Evolutionary conservation across 345 rosid genomes (phyloP), one percentile per base, ranked within the genome.

Genomic region (Arabis alpina): DNA sequence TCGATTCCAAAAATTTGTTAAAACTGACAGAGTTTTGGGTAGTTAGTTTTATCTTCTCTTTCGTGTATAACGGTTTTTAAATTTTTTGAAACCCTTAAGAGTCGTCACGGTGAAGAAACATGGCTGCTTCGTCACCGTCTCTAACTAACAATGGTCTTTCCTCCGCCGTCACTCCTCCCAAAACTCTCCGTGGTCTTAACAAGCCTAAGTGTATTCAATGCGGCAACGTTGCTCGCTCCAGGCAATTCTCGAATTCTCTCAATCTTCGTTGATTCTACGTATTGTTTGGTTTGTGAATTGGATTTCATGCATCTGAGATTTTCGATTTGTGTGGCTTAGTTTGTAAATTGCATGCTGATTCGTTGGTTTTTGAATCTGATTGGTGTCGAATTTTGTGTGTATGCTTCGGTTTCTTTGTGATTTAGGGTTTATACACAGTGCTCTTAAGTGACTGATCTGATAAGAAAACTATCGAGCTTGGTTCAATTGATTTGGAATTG

Each of bases 141-240:
- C 76, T 61, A 44, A 64, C 68, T 37, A 61, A 62, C 64, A 82
- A 82, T 45, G 48, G 68, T 42, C 30, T 68, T 23, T 44, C 72
- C 72, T 25, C 71, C 63, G 80, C 66, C 75, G 74, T 66, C 58
- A 73, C 83, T 5, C 86, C 90, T 8, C 88, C 87, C 13, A 89
- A 81, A 80, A 89, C 90, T 34, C 96, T 87, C 57, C 99, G 99
- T 37, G 98, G 98, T 19, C 99, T 91, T 65, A 94, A 89, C 73
- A 94, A 94, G 74, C 98, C 99, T 25, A 94, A 92, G 85, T 94
- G 98, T 72, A 88, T 88, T 37, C 93, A 88, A 77, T 92, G 99
- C 56, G 98, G 98, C 73, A 91, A 94, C 78, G 98, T 94, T 62
- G 98, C 98, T 68, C 97, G 99, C 53, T 94, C 99, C 66, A 87